These are phyloP conservation scores for Mycena amicta DNA, from an alignment of 768 basidiomycete species.

Conservation along the genomic window DNA sequence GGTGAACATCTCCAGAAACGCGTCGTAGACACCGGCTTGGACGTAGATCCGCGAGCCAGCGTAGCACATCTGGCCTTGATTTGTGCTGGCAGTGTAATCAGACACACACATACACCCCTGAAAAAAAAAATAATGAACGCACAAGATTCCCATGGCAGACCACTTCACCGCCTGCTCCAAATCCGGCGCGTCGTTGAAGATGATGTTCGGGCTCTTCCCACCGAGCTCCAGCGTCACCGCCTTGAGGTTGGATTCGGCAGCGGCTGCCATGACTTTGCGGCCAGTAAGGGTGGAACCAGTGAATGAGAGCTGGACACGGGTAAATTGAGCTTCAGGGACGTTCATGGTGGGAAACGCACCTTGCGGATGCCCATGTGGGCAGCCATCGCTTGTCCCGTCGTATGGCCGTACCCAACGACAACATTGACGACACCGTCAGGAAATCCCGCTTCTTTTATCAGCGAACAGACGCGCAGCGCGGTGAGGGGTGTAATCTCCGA, in stretches of 20 bases:
- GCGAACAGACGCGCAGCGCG: conserved; percentile 56
- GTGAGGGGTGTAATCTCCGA: conserved; percentile 80
- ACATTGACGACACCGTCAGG: conserved; percentile 81
- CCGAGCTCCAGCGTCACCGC: conserved; percentile 72
- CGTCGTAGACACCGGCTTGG: conserved; percentile 77
- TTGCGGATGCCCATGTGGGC: conserved; percentile 62
- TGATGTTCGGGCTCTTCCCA: conserved; percentile 65
- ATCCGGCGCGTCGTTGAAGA: conserved; percentile 66
- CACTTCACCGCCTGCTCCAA: conserved; percentile 60
- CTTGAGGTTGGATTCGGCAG: conserved; percentile 68
- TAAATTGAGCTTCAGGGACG: conserved; percentile 64
- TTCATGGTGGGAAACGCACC: conserved; percentile 74
- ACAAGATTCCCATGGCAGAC: conserved; percentile 63
- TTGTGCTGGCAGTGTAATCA: conserved; percentile 22
- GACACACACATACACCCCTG: not conserved
- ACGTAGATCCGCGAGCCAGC: conserved; percentile 85
- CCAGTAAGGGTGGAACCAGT: conserved; percentile 72
- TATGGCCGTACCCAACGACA: conserved; percentile 57
- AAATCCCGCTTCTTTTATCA: conserved; percentile 74
- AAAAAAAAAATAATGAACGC: conserved; percentile 19
- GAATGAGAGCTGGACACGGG: conserved; percentile 67
- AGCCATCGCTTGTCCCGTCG: conserved; percentile 63
- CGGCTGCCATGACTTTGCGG: conserved; percentile 62
- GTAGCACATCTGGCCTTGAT: conserved; percentile 72
- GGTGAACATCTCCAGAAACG: conserved; percentile 64